Evolutionary conservation across 371 early-diverging fungal species (phyloP).

Genomic region (Phascolomyces articulosus): DNA sequence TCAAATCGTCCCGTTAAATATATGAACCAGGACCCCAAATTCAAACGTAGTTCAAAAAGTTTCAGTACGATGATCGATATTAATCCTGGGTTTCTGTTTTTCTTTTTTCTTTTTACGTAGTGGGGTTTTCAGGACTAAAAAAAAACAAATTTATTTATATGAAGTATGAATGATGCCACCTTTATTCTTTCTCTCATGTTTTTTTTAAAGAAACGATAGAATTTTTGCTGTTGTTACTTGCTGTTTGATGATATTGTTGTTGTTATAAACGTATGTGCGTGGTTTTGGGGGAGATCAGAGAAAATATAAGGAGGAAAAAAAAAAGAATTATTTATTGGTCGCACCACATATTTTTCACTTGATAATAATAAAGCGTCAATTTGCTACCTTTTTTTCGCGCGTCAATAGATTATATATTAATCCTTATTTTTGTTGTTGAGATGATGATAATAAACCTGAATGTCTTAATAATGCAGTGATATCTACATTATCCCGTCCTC

Average conservation of each 20-base stretch:
- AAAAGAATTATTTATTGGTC: too few species aligned
- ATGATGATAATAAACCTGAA: conserved; percentile 47
- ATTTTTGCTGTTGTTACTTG: too few species aligned
- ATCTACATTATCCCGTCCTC: conserved; percentile 60
- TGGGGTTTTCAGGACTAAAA: background rate
- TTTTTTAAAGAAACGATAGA: too few species aligned
- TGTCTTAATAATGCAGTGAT: conserved; percentile 63
- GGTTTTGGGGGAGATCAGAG: too few species aligned
- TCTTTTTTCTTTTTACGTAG: background rate
- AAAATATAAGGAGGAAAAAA: too few species aligned
- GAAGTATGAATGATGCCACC: background rate
- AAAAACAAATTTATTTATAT: background rate
- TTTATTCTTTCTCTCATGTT: too few species aligned
- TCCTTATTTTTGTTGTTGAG: too few species aligned
- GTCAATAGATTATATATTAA: too few species aligned
- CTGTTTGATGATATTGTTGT: too few species aligned
- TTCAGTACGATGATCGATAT: conserved; percentile 13
- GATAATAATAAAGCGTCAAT: too few species aligned
- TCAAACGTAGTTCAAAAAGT: background rate
- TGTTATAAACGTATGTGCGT: too few species aligned
- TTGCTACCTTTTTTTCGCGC: background rate
- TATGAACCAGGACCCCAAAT: background rate
- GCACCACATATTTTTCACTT: background rate
- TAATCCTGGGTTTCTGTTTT: background rate
- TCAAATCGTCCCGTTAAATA: conserved; percentile 5